Percentiles rank a stretch among this genome's conserved stretches.
These are phyloP conservation scores for Fraxinus excelsior DNA, from an alignment of 257 asterid species.

Conservation along the genomic window DNA sequence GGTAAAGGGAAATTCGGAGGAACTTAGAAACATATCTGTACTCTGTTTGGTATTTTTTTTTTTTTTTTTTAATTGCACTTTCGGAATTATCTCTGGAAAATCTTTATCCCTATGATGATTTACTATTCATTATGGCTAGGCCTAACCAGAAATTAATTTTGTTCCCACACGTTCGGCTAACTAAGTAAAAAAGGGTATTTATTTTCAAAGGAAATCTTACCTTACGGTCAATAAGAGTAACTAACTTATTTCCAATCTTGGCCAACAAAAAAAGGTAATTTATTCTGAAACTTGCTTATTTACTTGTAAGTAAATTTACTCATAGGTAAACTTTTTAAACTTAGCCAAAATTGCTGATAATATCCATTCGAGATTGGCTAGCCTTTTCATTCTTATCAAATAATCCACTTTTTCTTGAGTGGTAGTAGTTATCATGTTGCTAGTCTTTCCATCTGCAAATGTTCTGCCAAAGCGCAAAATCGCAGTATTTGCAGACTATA, in stretches of 20 bases:
- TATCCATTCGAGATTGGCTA: not conserved
- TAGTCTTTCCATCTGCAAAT: not conserved
- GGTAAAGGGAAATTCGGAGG: not conserved
- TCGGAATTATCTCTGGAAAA: not conserved
- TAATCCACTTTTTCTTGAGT: not conserved
- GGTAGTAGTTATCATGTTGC: not conserved
- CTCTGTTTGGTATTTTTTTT: not conserved
- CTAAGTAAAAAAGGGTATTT: not conserved
- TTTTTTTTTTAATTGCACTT: not conserved
- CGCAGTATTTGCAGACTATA: not conserved
- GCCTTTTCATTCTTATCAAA: not conserved
- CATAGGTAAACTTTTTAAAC: not conserved
- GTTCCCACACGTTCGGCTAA: not conserved
- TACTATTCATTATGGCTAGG: not conserved
- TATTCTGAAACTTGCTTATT: not conserved
- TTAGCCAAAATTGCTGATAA: not conserved
- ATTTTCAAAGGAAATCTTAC: too few species aligned
- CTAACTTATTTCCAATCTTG: not conserved
- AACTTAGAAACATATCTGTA: not conserved
- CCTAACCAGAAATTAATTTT: not conserved
- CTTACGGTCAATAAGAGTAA: not conserved
- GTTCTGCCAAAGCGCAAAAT: constrained; percentile 8
- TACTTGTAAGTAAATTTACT: not conserved
- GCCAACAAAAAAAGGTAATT: not conserved
- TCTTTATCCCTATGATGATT: not conserved